Evolutionary conservation across 306 rosid genomes (phyloP).

Genomic region (Vigna reflexopilosa): DNA sequence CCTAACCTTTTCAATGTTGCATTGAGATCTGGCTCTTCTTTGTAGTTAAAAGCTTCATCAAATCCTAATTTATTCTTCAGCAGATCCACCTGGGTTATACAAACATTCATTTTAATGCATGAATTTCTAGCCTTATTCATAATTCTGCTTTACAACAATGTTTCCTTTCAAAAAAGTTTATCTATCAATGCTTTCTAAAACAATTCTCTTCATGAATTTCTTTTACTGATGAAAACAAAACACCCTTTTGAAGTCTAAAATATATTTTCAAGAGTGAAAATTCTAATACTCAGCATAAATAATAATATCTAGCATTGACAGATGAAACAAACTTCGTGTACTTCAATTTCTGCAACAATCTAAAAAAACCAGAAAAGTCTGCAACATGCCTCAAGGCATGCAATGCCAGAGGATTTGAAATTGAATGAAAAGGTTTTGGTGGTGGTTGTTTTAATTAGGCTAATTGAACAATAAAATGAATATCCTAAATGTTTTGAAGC

Average conservation of each 20-base stretch:
- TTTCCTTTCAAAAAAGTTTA: neutral
- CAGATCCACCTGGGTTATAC: conserved; percentile 37
- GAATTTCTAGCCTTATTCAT: neutral
- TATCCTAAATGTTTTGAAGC: neutral
- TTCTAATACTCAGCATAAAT: no score
- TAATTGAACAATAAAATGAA: neutral
- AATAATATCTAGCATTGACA: no score
- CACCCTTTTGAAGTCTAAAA: no score
- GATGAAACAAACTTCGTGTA: no score
- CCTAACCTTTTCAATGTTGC: conserved; percentile 40
- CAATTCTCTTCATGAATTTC: no score
- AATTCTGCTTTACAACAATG: neutral
- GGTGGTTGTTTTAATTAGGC: neutral
- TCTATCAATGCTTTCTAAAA: no score
- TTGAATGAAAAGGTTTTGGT: neutral
- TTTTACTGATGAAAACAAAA: no score
- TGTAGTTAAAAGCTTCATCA: conserved; percentile 27
- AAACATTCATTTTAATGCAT: neutral
- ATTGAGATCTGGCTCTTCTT: conserved; percentile 39
- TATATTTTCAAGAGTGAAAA: no score
- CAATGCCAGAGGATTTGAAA: neutral
- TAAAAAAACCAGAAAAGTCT: no score
- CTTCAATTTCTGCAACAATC: no score
- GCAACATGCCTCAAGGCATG: neutral
- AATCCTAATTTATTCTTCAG: conserved; percentile 41